A percentile compares a stretch with the other conserved stretches of the same genome.
These are phyloP conservation scores for Aspergillus ellipticus DNA, from an alignment of 495 filamentous ascomycete genomes.

Conservation along the genomic window DNA sequence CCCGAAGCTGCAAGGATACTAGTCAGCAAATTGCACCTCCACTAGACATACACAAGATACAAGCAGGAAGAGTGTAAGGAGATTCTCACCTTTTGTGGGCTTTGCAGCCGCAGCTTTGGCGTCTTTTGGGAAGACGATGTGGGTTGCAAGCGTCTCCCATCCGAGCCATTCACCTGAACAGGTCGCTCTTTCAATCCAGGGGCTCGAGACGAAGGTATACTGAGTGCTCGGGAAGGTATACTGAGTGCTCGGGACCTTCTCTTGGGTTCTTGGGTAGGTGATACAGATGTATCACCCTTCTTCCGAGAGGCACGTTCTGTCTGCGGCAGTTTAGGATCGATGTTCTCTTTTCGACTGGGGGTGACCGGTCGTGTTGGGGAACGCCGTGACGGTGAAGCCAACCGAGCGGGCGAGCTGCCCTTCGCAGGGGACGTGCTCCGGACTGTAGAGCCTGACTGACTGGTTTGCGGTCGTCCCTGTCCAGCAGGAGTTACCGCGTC, in stretches of 20 bases:
- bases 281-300: constrained; percentile 36
- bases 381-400: constrained; percentile 34
- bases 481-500: constrained; percentile 33
- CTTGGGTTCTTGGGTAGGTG: constrained; percentile 39
- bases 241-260: constrained; percentile 50
- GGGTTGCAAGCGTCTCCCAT: constrained; percentile 31
- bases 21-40: background rate
- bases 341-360: constrained; percentile 58
- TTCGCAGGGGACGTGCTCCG: constrained; percentile 34
- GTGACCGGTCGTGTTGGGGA: constrained; percentile 41
- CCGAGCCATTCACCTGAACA: constrained; percentile 35
- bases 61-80: background rate
- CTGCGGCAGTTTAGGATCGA: constrained; percentile 32
- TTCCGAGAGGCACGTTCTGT: constrained; percentile 34
- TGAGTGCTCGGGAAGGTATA: constrained; percentile 54
- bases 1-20: constrained; percentile 54
- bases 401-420: constrained; percentile 25
- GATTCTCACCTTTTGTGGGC: constrained; percentile 66
- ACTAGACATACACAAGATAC: background rate
- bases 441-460: constrained; percentile 28
- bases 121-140: constrained; percentile 39
- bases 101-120: constrained; percentile 79
- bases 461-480: constrained; percentile 31
- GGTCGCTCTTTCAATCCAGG: constrained; percentile 52
- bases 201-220: constrained; percentile 46